Evolutionary conservation across 2,329 filamentous ascomycete genomes (phyloP).

Genomic region (Teratosphaeria destructans): DNA sequence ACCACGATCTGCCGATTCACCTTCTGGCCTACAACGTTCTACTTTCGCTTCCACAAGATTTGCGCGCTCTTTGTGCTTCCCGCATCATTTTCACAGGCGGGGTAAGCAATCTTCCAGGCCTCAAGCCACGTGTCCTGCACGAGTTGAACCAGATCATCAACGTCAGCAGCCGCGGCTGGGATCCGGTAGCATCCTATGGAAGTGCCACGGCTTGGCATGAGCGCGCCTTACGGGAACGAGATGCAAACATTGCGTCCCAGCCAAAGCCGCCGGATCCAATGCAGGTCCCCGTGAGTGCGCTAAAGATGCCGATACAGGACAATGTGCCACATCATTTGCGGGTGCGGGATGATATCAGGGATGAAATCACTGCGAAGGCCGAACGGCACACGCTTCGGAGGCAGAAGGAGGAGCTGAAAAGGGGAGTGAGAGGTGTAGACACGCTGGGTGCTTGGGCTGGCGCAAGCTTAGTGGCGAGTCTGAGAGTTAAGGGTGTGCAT

Average conservation of each 20-base stretch:
- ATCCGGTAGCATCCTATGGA: conserved; percentile 60
- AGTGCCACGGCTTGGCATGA: conserved; percentile 26
- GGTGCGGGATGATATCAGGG: conserved; percentile 22
- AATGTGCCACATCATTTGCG: conserved; percentile 13
- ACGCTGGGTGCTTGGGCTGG: conserved; percentile 66
- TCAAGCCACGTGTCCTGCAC: conserved; percentile 65
- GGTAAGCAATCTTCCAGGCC: conserved; percentile 64
- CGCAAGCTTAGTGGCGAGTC: conserved; percentile 57
- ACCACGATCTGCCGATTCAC: conserved; percentile 74
- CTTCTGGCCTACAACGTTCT: conserved; percentile 66
- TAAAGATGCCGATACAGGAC: conserved; percentile 17
- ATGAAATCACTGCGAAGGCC: conserved; percentile 46
- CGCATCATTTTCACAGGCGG: conserved; percentile 81
- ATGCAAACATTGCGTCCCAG: not conserved
- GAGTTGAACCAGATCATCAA: conserved; percentile 61
- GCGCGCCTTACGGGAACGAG: conserved; percentile 4
- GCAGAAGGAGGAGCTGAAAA: conserved; percentile 39
- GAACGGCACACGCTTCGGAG: conserved; percentile 32
- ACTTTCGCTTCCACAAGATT: conserved; percentile 66
- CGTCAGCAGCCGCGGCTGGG: conserved; percentile 57
- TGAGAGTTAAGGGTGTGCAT: conserved; percentile 59
- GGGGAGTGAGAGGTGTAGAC: conserved; percentile 54
- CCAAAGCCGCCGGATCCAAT: conserved; percentile 1
- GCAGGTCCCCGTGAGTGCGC: conserved; percentile 7
- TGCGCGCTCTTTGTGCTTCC: conserved; percentile 75